Evolutionary conservation across 1,284 basidiomycete genomes (phyloP).

Genomic region (Melampsora abietis-canadensis): DNA sequence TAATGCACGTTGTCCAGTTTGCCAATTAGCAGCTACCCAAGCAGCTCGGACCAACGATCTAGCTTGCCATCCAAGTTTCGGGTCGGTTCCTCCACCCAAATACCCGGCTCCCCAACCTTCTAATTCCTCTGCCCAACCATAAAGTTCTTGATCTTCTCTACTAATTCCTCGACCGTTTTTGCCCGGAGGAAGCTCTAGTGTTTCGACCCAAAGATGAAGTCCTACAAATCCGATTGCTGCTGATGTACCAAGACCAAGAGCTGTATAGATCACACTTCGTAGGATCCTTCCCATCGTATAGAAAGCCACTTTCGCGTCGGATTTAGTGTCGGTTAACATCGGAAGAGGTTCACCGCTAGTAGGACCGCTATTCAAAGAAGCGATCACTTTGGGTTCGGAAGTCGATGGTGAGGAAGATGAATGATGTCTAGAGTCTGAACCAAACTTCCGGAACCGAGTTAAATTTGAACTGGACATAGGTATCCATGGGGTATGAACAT

Average conservation of each 20-base stretch:
- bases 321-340: conserved; percentile 21
- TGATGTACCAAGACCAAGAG: conserved; percentile 45
- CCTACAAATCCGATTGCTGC: conserved; percentile 43
- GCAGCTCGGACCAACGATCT: conserved; percentile 48
- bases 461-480: too few relatives aligned
- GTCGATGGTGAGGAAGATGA: not conserved
- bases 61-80: conserved; percentile 46
- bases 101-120: conserved; percentile 48
- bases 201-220: conserved; percentile 49
- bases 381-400: conserved; percentile 12
- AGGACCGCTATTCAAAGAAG: conserved; percentile 26
- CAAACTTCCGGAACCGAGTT: not conserved
- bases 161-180: not conserved
- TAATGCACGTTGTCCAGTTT: conserved; percentile 35
- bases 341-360: conserved; percentile 6
- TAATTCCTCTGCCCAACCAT: conserved; percentile 47
- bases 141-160: conserved; percentile 20
- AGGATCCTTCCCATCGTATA: conserved; percentile 22
- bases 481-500: too few relatives aligned
- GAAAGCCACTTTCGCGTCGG: conserved; percentile 26
- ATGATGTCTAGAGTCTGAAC: not conserved
- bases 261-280: conserved; percentile 8
- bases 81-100: conserved; percentile 49
- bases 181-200: conserved; percentile 42
- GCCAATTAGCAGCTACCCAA: conserved; percentile 48